Conservation (phyloP, 495 filamentous ascomycete species). For the Penicillium parvum region DNA sequence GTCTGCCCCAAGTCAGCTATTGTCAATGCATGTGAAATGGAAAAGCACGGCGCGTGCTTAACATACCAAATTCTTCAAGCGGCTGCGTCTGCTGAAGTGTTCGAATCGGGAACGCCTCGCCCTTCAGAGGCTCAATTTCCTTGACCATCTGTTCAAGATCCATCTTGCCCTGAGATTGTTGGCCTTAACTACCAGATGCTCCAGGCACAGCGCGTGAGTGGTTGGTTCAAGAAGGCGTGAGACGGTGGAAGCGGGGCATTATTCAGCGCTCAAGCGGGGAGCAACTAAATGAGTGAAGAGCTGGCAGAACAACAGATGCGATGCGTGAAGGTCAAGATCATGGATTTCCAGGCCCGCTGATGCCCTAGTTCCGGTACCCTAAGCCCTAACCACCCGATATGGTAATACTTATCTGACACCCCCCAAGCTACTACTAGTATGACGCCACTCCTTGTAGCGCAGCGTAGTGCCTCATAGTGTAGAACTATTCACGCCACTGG, state of each 20-base stretch:
- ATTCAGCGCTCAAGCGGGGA: too few species aligned
- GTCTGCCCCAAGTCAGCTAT: constrained; percentile 20
- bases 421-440: neutral
- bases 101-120: constrained; percentile 32
- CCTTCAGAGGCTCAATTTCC: constrained; percentile 26
- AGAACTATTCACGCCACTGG: neutral
- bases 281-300: too few species aligned
- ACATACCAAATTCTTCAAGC: constrained; percentile 36
- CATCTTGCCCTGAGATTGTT: constrained; percentile 24
- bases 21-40: neutral
- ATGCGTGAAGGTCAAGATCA: constrained; percentile 13
- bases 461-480: too few species aligned
- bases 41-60: neutral
- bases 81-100: constrained; percentile 42
- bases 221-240: neutral
- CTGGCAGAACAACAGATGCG: constrained; percentile 1
- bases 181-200: neutral
- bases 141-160: constrained; percentile 19
- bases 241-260: too few species aligned
- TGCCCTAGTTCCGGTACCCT: constrained; percentile 32
- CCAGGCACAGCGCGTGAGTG: neutral
- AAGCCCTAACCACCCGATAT: constrained; percentile 30
- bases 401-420: neutral
- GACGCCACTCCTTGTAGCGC: too few species aligned
- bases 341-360: constrained; percentile 5